A percentile compares a stretch with the other conserved stretches of the same genome.
Conservation (phyloP, 2,329 filamentous ascomycete genomes). For the Furcasterigmium sp. region DNA sequence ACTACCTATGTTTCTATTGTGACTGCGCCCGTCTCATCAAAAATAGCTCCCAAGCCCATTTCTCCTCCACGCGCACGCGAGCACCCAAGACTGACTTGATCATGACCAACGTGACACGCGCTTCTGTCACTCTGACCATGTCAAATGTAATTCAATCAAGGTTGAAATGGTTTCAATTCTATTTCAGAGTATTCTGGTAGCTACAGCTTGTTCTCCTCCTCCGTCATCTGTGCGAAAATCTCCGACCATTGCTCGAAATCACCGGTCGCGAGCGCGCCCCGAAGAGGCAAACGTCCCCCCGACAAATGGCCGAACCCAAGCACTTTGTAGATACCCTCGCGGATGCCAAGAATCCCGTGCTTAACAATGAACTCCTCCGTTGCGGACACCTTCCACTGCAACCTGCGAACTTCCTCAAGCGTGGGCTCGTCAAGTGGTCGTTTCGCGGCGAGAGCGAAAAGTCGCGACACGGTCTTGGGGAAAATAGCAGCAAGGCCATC, state of each 20-base stretch:
- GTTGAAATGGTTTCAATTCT: background rate
- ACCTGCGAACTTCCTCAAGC: constrained; percentile 45
- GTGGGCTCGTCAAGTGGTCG: constrained; percentile 30
- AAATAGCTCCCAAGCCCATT: no score
- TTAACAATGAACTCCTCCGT: constrained; percentile 59
- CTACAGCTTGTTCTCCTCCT: constrained; percentile 13
- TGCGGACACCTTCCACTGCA: constrained; percentile 57
- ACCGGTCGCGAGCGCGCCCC: constrained; percentile 47
- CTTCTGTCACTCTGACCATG: no score
- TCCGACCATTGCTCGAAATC: constrained; percentile 34
- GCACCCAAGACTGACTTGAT: no score
- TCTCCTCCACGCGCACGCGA: no score
- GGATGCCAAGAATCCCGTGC: constrained; percentile 59
- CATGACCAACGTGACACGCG: background rate
- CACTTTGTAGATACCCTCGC: constrained; percentile 53
- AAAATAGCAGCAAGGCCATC: constrained; percentile 62
- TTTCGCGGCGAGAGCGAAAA: constrained; percentile 43
- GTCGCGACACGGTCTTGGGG: constrained; percentile 53
- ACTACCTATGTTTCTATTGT: no score
- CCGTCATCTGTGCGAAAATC: constrained; percentile 20
- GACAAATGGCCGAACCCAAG: constrained; percentile 52
- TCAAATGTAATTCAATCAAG: background rate
- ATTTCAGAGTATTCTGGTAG: no score
- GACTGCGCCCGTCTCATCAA: no score
- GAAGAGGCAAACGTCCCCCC: constrained; percentile 54